These are phyloP conservation scores for Ceratocystis papillata DNA, from an alignment of 2,329 filamentous ascomycete genomes.

Conservation along the genomic window DNA sequence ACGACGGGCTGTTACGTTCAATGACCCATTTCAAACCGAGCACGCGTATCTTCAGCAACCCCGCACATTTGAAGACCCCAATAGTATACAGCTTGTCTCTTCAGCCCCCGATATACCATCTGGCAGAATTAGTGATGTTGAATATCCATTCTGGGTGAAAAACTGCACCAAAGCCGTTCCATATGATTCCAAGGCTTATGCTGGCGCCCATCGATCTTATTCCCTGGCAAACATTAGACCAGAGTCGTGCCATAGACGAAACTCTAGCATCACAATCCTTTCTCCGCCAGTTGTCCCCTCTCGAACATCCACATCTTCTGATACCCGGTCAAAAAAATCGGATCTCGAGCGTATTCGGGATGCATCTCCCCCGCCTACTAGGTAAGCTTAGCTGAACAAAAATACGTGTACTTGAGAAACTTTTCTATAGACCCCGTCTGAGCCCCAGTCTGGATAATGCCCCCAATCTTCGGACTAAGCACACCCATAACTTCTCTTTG, in stretches of 20 bases:
- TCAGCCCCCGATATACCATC: slow-evolving; percentile 14
- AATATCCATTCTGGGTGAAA: slow-evolving; percentile 17
- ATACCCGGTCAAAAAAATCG: slow-evolving; percentile 16
- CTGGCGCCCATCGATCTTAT: slow-evolving; percentile 15
- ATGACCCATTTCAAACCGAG: slow-evolving; percentile 6
- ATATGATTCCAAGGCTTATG: slow-evolving; percentile 17
- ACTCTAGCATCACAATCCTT: slow-evolving; percentile 18
- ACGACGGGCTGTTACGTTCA: slow-evolving; percentile 8
- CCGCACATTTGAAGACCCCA: slow-evolving; percentile 15
- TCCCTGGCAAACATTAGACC: slow-evolving; percentile 20
- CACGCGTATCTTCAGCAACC: slow-evolving; percentile 16
- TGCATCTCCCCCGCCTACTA: slow-evolving; percentile 15
- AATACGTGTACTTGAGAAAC: neutral
- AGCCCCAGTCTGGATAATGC: neutral
- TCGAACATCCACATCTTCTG: slow-evolving; percentile 10
- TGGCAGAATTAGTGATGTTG: slow-evolving; percentile 14
- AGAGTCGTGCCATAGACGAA: slow-evolving; percentile 17
- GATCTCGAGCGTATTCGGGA: slow-evolving; percentile 19
- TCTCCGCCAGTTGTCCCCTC: slow-evolving; percentile 1
- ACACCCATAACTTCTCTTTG: too few relatives aligned
- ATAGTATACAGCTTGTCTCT: slow-evolving; percentile 6
- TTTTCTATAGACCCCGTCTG: neutral
- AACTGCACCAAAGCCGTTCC: slow-evolving; percentile 15
- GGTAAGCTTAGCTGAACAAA: slow-evolving; percentile 10
- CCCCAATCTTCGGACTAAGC: neutral